Percentiles rank a stretch among this genome's conserved stretches.
Conservation (phyloP, 352 stramenopile genomes). For the Nothophytophthora sp. region DNA sequence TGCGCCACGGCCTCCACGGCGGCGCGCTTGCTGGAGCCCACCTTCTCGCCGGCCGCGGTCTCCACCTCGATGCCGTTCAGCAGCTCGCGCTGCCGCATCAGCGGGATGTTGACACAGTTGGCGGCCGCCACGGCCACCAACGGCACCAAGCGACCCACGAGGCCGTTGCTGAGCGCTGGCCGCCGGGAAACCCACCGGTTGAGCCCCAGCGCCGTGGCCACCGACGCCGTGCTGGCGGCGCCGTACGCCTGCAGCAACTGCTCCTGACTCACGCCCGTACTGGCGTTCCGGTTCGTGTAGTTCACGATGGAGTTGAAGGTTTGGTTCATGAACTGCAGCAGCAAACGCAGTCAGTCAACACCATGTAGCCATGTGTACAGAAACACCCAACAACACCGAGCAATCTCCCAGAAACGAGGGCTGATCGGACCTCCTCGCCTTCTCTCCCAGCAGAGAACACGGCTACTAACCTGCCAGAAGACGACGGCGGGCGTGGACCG, state of each 20-base stretch:
- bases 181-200: constrained; percentile 76
- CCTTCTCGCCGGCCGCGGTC: constrained; percentile 55
- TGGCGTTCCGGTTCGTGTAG: constrained; percentile 93
- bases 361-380: no score
- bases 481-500: constrained; percentile 76
- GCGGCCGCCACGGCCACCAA: constrained; percentile 84
- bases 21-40: constrained; percentile 71
- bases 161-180: constrained; percentile 54
- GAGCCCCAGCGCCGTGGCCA: constrained; percentile 74
- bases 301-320: constrained; percentile 94
- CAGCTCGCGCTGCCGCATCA: constrained; percentile 90
- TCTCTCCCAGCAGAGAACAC: no score
- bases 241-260: constrained; percentile 83
- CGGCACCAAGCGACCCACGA: constrained; percentile 75
- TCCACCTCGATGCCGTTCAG: constrained; percentile 81
- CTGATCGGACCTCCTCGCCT: no score
- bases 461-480: constrained; percentile 68
- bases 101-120: constrained; percentile 90
- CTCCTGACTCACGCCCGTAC: constrained; percentile 77
- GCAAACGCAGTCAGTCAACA: neutral
- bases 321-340: constrained; percentile 85
- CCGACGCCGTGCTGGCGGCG: constrained; percentile 76
- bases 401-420: no score
- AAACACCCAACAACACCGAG: no score
- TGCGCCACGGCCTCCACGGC: constrained; percentile 79